These are phyloP conservation scores for Suillus spraguei DNA, from an alignment of 768 basidiomycete species.

Conservation along the genomic window DNA sequence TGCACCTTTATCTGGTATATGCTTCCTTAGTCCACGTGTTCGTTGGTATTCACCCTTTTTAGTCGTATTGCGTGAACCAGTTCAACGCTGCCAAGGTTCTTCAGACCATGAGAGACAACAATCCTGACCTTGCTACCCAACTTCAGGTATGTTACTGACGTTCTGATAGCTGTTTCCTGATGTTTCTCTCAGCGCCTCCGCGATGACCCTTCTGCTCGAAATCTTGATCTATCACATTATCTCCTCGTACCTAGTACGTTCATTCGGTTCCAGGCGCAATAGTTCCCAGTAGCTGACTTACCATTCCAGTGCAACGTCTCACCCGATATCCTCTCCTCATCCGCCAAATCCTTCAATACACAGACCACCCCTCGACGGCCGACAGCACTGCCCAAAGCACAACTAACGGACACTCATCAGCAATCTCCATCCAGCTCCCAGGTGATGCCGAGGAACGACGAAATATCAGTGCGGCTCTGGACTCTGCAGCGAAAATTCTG, in stretches of 20 bases:
- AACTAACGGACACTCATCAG: not conserved
- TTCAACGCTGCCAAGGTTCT: constrained; percentile 73
- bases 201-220: constrained; percentile 76
- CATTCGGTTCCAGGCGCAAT: not conserved
- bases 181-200: constrained; percentile 57
- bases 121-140: constrained; percentile 63
- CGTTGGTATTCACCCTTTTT: not conserved
- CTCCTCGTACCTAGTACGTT: constrained; percentile 85
- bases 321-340: constrained; percentile 93
- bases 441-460: constrained; percentile 50
- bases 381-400: not conserved
- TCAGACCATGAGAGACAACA: constrained; percentile 69
- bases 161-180: constrained; percentile 2
- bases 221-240: constrained; percentile 88
- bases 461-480: constrained; percentile 55
- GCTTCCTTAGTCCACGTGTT: not conserved
- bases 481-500: constrained; percentile 72
- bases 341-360: constrained; percentile 82
- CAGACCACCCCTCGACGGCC: constrained; percentile 47
- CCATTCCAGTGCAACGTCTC: constrained; percentile 82
- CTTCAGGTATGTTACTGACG: constrained; percentile 52
- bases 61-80: constrained; percentile 95
- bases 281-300: not conserved
- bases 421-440: constrained; percentile 8
- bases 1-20: constrained; percentile 79